These are phyloP conservation scores for Euphorbia schlechtendalii DNA, from an alignment of 441 rosid species.

Conservation along the genomic window DNA sequence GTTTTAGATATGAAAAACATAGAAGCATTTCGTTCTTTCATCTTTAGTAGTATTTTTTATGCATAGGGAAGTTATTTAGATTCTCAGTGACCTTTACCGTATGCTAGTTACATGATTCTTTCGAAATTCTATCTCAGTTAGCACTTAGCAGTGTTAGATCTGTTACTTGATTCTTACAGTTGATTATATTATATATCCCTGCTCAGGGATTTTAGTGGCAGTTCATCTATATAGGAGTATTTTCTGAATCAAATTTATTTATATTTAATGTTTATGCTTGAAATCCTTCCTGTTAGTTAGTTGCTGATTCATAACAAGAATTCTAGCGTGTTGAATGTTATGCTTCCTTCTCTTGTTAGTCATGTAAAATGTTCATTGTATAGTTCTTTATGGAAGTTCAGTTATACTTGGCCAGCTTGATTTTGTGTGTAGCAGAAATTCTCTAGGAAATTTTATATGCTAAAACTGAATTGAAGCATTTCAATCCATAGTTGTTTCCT, in stretches of 20 bases:
- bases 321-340: not conserved
- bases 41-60: not conserved
- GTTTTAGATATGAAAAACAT: not conserved
- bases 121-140: not conserved
- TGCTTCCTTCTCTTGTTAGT: not conserved
- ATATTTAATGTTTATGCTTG: not conserved
- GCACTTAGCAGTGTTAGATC: not conserved
- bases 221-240: not conserved
- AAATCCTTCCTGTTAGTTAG: not conserved
- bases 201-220: not conserved
- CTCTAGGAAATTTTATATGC: not conserved
- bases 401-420: not conserved
- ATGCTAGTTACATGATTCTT: not conserved
- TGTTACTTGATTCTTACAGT: not conserved
- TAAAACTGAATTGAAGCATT: not conserved
- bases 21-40: not conserved
- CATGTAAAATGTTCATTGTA: not conserved
- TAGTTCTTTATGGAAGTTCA: slow-evolving; percentile 4
- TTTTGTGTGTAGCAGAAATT: not conserved
- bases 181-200: not conserved
- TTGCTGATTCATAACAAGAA: not conserved
- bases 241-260: not conserved
- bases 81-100: not conserved
- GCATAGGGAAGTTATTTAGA: not conserved
- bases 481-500: not conserved